Evolutionary conservation across 768 basidiomycete genomes (phyloP).

Genomic region (Boletus huronensis): DNA sequence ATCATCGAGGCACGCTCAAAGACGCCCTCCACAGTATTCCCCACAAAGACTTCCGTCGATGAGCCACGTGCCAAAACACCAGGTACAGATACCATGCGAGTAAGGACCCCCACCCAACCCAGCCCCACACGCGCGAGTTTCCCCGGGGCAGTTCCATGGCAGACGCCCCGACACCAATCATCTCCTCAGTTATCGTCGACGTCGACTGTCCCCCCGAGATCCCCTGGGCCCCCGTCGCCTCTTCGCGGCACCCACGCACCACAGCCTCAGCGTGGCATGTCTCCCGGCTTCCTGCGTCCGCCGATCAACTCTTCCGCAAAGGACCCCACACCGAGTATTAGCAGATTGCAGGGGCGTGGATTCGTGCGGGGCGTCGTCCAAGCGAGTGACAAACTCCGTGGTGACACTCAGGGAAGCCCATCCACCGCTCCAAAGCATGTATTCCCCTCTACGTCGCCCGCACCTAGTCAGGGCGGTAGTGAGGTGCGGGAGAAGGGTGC

Average conservation of each 20-base stretch:
- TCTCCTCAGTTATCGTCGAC: slow-evolving; percentile 32
- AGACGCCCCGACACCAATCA: slow-evolving; percentile 26
- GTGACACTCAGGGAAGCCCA: slow-evolving; percentile 32
- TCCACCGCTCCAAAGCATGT: slow-evolving; percentile 21
- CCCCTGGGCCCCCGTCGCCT: slow-evolving; percentile 37
- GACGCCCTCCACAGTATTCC: slow-evolving; percentile 15
- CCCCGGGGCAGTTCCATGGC: slow-evolving; percentile 18
- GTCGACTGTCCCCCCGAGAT: slow-evolving; percentile 25
- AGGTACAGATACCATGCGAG: slow-evolving; percentile 13
- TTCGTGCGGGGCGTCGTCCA: slow-evolving; percentile 84
- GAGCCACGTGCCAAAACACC: slow-evolving; percentile 24
- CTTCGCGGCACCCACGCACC: slow-evolving; percentile 40
- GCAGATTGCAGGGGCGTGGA: slow-evolving; percentile 77
- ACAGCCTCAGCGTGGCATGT: slow-evolving; percentile 41
- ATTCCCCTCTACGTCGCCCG: slow-evolving; percentile 28
- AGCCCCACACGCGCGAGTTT: slow-evolving; percentile 16
- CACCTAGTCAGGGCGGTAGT: slow-evolving; percentile 32
- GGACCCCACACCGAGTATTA: slow-evolving; percentile 79
- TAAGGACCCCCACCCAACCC: slow-evolving; percentile 18
- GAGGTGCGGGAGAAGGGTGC: slow-evolving; percentile 38
- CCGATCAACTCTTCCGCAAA: slow-evolving; percentile 45
- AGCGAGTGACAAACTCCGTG: slow-evolving; percentile 54
- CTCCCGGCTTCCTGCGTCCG: slow-evolving; percentile 56
- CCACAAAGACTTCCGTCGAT: slow-evolving; percentile 9
- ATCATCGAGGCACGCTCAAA: slow-evolving; percentile 17